Evolutionary conservation across 108 stramenopile genomes (phyloP).

Genomic region (Fragilariopsis cylindrus): DNA sequence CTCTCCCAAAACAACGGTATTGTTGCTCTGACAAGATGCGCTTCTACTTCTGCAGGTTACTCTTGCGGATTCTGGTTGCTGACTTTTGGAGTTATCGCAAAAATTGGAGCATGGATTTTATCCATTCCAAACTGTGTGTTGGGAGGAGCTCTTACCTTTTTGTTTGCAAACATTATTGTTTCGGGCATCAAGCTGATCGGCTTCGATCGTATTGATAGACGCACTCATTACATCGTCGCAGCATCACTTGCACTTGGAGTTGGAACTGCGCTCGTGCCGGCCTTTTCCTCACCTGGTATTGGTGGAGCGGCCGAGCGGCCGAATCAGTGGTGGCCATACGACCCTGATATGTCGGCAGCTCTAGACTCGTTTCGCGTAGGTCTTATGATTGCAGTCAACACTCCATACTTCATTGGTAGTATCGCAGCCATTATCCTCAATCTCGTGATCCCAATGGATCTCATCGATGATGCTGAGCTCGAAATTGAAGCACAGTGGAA

Average conservation of each 20-base stretch:
- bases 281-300: conserved; percentile 28
- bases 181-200: conserved; percentile 33
- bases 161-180: conserved; percentile 35
- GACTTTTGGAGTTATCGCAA: conserved; percentile 47
- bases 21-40: conserved; percentile 47
- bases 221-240: conserved; percentile 33
- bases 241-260: conserved; percentile 27
- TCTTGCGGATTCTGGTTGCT: conserved; percentile 52
- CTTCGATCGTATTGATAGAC: conserved; percentile 23
- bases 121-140: conserved; percentile 54
- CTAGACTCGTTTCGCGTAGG: conserved; percentile 25
- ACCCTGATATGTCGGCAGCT: conserved; percentile 22
- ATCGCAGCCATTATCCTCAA: conserved; percentile 29
- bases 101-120: conserved; percentile 53
- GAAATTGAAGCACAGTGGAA: conserved; percentile 15
- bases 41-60: conserved; percentile 46
- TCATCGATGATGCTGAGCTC: conserved; percentile 21
- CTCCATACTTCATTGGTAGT: conserved; percentile 35
- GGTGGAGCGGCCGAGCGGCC: conserved; percentile 9
- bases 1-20: conserved; percentile 57
- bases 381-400: conserved; percentile 31
- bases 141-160: conserved; percentile 40
- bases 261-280: conserved; percentile 32
- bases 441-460: conserved; percentile 27
- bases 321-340: conserved; percentile 28